Evolutionary conservation across 805 yeast genomes (phyloP).

Genomic region (Starmerella vaccinii): DNA sequence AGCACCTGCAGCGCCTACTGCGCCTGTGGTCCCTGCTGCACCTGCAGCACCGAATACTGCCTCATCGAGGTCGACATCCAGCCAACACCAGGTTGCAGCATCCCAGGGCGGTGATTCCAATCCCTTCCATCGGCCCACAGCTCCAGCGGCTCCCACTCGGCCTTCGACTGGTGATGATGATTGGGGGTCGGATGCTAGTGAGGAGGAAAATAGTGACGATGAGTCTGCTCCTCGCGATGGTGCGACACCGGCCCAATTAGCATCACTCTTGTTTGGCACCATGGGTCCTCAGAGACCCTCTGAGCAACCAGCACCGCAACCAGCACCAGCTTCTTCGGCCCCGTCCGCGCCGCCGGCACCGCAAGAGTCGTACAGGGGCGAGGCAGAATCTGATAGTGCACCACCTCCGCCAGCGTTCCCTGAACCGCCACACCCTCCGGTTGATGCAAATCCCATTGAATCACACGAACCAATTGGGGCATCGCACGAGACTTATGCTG

Average conservation of each 20-base stretch:
- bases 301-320: neutral
- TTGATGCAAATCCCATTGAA: neutral
- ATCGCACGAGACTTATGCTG: neutral
- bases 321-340: conserved; percentile 4
- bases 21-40: neutral
- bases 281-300: conserved; percentile 31
- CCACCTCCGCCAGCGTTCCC: neutral
- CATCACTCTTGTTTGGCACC: conserved; percentile 36
- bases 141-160: conserved; percentile 2
- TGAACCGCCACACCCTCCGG: neutral
- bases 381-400: neutral
- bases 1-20: too few species aligned
- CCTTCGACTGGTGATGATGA: conserved; percentile 25
- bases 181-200: conserved; percentile 28
- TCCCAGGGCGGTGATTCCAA: conserved; percentile 12
- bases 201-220: conserved; percentile 29
- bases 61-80: too few species aligned
- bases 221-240: conserved; percentile 27
- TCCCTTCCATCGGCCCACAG: conserved; percentile 16
- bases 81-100: too few species aligned
- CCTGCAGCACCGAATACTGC: too few species aligned
- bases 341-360: conserved; percentile 6
- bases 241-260: conserved; percentile 36
- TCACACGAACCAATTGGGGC: neutral
- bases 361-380: neutral